Base-by-base conservation (phyloP, 2,329 filamentous ascomycete species). In the Phymatotrichopsis omnivora region DNA sequence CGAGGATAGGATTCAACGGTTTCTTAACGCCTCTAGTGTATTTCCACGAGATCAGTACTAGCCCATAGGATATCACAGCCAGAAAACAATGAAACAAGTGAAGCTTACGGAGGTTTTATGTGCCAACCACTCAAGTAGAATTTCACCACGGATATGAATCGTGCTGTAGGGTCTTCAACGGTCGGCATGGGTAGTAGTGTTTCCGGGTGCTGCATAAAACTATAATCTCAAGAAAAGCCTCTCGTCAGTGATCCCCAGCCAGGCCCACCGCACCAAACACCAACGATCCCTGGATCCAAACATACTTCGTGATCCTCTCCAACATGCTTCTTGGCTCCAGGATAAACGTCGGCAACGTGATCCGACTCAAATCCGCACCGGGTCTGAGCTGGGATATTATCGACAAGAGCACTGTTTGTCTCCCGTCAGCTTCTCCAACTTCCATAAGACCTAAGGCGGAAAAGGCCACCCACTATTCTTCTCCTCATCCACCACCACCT, bases 111-210 rank as follows among this genome's bases (percentile, higher is more conserved):
- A 61, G 91, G 91, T 65, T 89, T 91, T 63, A 98, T 95, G 64
- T 98, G 91, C 91, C 91, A 98, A 60, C 91, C 91, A 64, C 86
- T 94, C 33, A 98, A 71, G 65, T 98, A 98, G 65, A 98, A 98
- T 66, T 93, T 95, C 62, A 95, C 85, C 38, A 98, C 91, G 11
- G 86, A 84, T 23, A 96, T 78, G 61, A 98, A 98, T 63, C 91
- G 78, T 60, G 89, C 71, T 45, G 85, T 70, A 1, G 91, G 89
- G 60, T 98, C 89, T 40, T 96, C 83, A 57, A 95, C 83, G 35
- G 76, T 69, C 33, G 89, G 76, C 64, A 96, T 91, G 25, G 82
- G 80, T 4, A 98, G 76, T 24, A 98, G 79, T 60, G 86, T 93
- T 66, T 98, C 91, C 30, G 91, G 91, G 63, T 98, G 91, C 59